Conservation (phyloP, 805 yeast species). For the Yamadazyma philogaea region DNA sequence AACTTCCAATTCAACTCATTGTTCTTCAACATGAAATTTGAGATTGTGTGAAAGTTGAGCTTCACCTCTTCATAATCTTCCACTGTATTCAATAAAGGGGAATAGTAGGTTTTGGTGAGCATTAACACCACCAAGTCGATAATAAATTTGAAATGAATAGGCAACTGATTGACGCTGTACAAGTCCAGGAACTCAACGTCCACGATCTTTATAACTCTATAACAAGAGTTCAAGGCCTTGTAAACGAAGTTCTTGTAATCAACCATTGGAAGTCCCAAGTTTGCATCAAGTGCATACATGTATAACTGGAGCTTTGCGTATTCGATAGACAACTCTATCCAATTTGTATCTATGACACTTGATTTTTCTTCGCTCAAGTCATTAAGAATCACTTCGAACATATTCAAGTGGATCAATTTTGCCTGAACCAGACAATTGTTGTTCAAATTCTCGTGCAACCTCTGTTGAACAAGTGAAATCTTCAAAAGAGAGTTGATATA, state of each 20-base stretch:
- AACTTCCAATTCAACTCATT: constrained; percentile 21
- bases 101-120: constrained; percentile 29
- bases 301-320: constrained; percentile 38
- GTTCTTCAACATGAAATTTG: constrained; percentile 17
- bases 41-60: constrained; percentile 21
- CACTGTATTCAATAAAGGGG: constrained; percentile 26
- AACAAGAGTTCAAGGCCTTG: constrained; percentile 29
- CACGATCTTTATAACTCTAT: constrained; percentile 24
- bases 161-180: constrained; percentile 27
- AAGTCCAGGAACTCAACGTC: constrained; percentile 18
- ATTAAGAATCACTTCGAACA: constrained; percentile 41
- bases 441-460: constrained; percentile 38
- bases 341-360: constrained; percentile 19
- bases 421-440: constrained; percentile 19
- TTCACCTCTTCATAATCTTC: constrained; percentile 26
- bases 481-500: constrained; percentile 27
- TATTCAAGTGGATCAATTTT: constrained; percentile 36
- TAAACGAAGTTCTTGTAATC: constrained; percentile 29
- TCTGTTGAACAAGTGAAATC: constrained; percentile 37
- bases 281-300: constrained; percentile 30
- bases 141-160: constrained; percentile 39
- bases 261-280: constrained; percentile 18
- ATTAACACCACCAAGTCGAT: constrained; percentile 32
- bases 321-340: constrained; percentile 32
- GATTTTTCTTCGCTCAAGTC: constrained; percentile 22